Conservation (phyloP, 345 rosid genomes). For the Lepidium aucheri region DNA sequence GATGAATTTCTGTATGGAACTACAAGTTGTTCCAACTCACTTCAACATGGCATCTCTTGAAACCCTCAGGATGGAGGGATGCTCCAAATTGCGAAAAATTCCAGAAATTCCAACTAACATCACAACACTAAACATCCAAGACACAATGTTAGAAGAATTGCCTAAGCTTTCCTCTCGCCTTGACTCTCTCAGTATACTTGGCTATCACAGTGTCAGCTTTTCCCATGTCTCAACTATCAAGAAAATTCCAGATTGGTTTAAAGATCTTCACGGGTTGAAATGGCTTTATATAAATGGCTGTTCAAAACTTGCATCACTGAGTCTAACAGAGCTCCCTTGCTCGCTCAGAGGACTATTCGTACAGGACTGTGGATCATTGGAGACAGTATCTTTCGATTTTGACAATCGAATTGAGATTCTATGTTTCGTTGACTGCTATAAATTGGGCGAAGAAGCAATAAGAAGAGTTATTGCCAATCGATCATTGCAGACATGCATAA, state of each 20-base stretch:
- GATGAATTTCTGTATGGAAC: background rate
- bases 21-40: background rate
- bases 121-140: background rate
- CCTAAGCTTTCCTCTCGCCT: background rate
- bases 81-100: conserved; percentile 3
- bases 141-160: background rate
- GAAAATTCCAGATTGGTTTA: background rate
- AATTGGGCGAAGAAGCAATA: background rate
- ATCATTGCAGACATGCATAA: background rate
- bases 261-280: background rate
- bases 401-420: background rate
- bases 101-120: conserved; percentile 13
- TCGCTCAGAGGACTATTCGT: background rate
- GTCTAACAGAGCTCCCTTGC: background rate
- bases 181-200: background rate
- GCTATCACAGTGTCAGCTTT: too few relatives aligned
- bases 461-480: background rate
- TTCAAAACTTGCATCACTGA: background rate
- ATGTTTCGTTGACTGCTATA: background rate
- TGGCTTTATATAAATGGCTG: accelerated
- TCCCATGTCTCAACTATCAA: background rate
- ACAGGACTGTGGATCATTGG: background rate
- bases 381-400: background rate
- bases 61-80: background rate
- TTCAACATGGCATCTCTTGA: background rate